Evolutionary conservation across 2,329 filamentous ascomycete species (phyloP).

Genomic region (Rutstroemia sydowiana): DNA sequence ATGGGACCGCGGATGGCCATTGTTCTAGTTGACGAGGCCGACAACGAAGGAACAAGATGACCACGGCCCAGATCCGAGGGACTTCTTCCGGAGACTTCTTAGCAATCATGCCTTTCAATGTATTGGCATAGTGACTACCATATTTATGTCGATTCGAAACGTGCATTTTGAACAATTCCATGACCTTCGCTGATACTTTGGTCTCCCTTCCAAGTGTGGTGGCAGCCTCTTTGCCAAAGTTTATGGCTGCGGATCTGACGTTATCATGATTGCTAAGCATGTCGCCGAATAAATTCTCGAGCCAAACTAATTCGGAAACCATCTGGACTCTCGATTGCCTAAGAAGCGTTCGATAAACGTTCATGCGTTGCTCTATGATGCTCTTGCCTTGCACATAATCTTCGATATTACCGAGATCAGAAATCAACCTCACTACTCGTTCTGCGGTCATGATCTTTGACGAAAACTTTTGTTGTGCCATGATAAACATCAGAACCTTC

Average conservation of each 20-base stretch:
- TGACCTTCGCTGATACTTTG: constrained; percentile 57
- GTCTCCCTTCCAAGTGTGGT: constrained; percentile 62
- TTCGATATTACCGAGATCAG: constrained; percentile 64
- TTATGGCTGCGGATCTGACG: constrained; percentile 66
- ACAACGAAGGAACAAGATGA: constrained; percentile 67
- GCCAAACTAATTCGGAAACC: constrained; percentile 67
- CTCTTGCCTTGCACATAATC: constrained; percentile 71
- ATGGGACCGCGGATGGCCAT: constrained; percentile 68
- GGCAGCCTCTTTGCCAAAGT: constrained; percentile 64
- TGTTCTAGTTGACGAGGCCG: constrained; percentile 48
- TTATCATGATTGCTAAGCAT: constrained; percentile 75
- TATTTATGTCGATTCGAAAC: constrained; percentile 40
- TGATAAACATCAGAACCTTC: constrained; percentile 71
- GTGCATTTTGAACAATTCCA: constrained; percentile 50
- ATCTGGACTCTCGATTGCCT: constrained; percentile 65
- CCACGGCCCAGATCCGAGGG: constrained; percentile 81
- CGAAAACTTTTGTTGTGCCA: constrained; percentile 74
- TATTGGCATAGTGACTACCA: constrained; percentile 59
- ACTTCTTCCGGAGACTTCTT: constrained; percentile 57
- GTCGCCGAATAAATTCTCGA: constrained; percentile 73
- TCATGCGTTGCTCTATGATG: constrained; percentile 67
- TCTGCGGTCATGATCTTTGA: constrained; percentile 65
- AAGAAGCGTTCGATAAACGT: constrained; percentile 72
- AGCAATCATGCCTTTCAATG: constrained; percentile 62
- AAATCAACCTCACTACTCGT: constrained; percentile 63